A percentile compares a stretch with the other conserved stretches of the same genome.
Conservation (phyloP, 139 green algal species). For the Ettlia oleoabundans region DNA sequence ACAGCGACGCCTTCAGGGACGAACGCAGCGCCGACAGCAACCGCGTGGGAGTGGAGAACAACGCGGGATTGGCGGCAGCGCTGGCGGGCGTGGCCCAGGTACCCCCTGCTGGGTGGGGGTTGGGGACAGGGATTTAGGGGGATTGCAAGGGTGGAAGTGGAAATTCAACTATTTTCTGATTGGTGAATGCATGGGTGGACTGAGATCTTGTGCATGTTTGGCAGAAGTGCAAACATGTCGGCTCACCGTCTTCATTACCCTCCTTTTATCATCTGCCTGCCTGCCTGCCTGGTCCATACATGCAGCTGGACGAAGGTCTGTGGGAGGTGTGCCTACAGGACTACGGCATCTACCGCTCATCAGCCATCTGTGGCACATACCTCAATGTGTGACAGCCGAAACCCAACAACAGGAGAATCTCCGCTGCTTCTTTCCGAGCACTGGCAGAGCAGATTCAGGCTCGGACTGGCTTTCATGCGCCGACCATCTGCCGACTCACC, state of each 20-base stretch:
- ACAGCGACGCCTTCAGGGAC: slow-evolving; percentile 58
- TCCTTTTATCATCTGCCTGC: too few relatives aligned
- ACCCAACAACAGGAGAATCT: neutral
- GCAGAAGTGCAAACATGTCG: too few relatives aligned
- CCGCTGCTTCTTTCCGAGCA: neutral
- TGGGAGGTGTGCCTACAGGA: slow-evolving; percentile 50
- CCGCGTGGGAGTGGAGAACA: slow-evolving; percentile 57
- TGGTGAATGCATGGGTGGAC: too few relatives aligned
- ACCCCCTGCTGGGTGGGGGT: too few relatives aligned
- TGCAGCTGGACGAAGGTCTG: slow-evolving; percentile 34
- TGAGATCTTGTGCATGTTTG: too few relatives aligned
- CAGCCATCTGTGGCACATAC: slow-evolving; percentile 44
- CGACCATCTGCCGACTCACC: too few relatives aligned
- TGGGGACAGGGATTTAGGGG: too few relatives aligned
- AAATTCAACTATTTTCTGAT: too few relatives aligned
- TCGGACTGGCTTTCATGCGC: too few relatives aligned
- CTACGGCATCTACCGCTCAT: slow-evolving; percentile 42
- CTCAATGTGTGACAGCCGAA: slow-evolving; percentile 14
- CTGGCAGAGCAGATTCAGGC: too few relatives aligned
- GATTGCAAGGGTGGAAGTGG: too few relatives aligned
- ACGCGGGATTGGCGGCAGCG: slow-evolving; percentile 52
- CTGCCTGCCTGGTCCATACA: neutral
- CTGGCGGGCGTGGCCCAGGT: slow-evolving; percentile 5
- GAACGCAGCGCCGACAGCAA: slow-evolving; percentile 42
- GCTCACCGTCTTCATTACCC: too few relatives aligned